Evolutionary conservation across 2,329 filamentous ascomycete genomes (phyloP).

Genomic region (Xylogone sp.): DNA sequence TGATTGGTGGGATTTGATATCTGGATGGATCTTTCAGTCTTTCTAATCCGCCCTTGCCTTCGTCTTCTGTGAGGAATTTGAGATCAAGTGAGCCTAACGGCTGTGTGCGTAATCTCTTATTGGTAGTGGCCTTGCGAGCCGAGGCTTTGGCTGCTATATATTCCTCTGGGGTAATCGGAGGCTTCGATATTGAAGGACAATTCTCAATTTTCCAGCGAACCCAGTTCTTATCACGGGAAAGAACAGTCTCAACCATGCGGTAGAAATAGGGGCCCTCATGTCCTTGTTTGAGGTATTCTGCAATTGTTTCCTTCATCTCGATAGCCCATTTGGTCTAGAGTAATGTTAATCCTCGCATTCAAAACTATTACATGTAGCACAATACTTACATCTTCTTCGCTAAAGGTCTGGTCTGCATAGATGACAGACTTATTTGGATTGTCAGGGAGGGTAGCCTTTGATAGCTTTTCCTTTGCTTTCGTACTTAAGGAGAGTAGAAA

Average conservation of each 20-base stretch:
- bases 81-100: conserved; percentile 73
- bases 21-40: conserved; percentile 64
- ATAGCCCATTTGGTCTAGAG: conserved; percentile 75
- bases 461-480: conserved; percentile 74
- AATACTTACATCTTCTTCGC: conserved; percentile 73
- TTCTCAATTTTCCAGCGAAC: conserved; percentile 96
- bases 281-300: conserved; percentile 76
- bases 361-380: background rate
- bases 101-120: conserved; percentile 64
- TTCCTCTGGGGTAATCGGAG: conserved; percentile 63
- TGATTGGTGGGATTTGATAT: conserved; percentile 65
- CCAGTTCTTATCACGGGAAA: conserved; percentile 97
- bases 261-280: conserved; percentile 88
- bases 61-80: conserved; percentile 70
- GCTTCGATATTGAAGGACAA: conserved; percentile 80
- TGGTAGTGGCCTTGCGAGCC: conserved; percentile 63
- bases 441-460: conserved; percentile 53
- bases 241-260: conserved; percentile 93
- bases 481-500: conserved; percentile 89
- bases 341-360: conserved; percentile 13
- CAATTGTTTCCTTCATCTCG: conserved; percentile 74
- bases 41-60: conserved; percentile 58
- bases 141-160: conserved; percentile 67
- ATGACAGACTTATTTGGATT: conserved; percentile 77
- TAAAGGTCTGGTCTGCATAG: conserved; percentile 70